These are phyloP conservation scores for Ophiostoma sp. DNA, from an alignment of 2,329 filamentous ascomycete species.

Conservation along the genomic window DNA sequence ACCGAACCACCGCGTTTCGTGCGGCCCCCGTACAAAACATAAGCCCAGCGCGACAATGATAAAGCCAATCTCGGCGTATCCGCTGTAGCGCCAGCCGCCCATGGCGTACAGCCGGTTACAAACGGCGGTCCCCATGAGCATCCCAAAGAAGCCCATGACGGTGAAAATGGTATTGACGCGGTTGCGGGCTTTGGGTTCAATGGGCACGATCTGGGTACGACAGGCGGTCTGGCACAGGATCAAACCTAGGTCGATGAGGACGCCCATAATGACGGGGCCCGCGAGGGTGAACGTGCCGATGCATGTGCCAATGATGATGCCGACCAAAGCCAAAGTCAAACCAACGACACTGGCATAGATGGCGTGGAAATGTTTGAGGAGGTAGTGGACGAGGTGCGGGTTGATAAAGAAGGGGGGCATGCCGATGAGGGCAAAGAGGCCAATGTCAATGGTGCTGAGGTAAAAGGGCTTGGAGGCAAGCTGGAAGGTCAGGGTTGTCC, in stretches of 20 bases:
- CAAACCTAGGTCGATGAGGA: conserved; percentile 27
- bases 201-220: conserved; percentile 25
- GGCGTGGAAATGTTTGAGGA: conserved; percentile 24
- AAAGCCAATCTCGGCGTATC: conserved; percentile 25
- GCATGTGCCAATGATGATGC: conserved; percentile 28
- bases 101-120: conserved; percentile 31
- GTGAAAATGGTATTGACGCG: conserved; percentile 30
- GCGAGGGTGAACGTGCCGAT: conserved; percentile 28
- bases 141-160: conserved; percentile 26
- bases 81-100: conserved; percentile 26
- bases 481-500: conserved; percentile 70
- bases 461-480: conserved; percentile 66
- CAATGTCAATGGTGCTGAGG: conserved; percentile 66
- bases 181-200: conserved; percentile 29
- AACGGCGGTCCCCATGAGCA: conserved; percentile 31
- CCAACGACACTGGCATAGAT: conserved; percentile 21
- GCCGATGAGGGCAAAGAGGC: conserved; percentile 73
- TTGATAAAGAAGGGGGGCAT: conserved; percentile 42
- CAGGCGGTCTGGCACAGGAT: conserved; percentile 27
- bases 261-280: conserved; percentile 27
- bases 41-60: conserved; percentile 22
- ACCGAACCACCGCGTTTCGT: conserved; percentile 44
- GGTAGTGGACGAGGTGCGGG: conserved; percentile 24
- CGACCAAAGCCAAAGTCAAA: conserved; percentile 23
- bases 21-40: conserved; percentile 39